Base-by-base conservation (phyloP, 2,329 filamentous ascomycete genomes). In the Macrophomina pseudophaseolina region DNA sequence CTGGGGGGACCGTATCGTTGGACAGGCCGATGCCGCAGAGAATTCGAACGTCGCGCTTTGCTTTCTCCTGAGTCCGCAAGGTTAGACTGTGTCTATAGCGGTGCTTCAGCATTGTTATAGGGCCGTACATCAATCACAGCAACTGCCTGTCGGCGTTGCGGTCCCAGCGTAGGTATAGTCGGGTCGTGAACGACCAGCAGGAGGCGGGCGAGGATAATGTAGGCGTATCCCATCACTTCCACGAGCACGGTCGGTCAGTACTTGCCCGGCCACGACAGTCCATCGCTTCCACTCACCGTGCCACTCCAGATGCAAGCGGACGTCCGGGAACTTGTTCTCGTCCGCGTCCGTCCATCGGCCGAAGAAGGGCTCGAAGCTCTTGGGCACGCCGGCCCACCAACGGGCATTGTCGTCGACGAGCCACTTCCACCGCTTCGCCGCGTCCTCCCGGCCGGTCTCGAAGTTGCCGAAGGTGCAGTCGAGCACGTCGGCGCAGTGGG, bases 151-250 rank as follows among this genome's bases (percentile, higher is more conserved):
- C 73, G 76, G 30, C 75, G 73, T 44, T 72, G 72, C 9, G 75
- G 75, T 1, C 76, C 75, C 18, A 78, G 70, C 63, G 78, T 75
- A 7, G 76, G 76, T n/a, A 77, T 76, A 0, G 74, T 74, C 6
- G 76, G 76, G 59, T 78, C 73, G 53, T 78, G 75, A 1, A 78
- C 75, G 16, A 76, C 72, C 12, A 79, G 67, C 7, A 79, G 66
- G 64, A 77, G 71, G 35, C 76, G 76, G 46, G 75, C 75, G 2
- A 78, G 70, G 11, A 73, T 74, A 53, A 74, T 76, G 66, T 79
- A 78, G 38, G 68, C 66, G 32, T 66, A 68, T 4, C 69, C 70
- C 67, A 71, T 71, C 5, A 44, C 49, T 58, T 18, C 14, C 30
- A 2, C 3, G 5, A 5, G 42, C 3, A 14, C 9, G 1, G 7